A percentile compares a stretch with the other conserved stretches of the same genome.
Evolutionary conservation across 257 asterid genomes (phyloP).

Genomic region (Jaltomata sinuosa): DNA sequence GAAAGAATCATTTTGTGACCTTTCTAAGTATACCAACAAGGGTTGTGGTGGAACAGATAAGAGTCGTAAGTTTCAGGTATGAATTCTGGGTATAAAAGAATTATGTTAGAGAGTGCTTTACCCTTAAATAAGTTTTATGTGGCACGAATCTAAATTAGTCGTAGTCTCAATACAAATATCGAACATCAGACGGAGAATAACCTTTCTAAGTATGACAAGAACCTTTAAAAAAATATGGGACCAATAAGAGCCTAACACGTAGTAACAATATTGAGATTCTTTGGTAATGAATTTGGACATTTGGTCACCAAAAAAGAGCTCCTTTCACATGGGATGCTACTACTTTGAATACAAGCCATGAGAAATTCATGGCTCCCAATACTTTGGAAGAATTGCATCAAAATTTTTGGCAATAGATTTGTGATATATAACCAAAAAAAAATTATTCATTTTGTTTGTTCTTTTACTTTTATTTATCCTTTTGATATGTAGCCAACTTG

Average conservation of each 20-base stretch:
- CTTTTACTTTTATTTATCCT: not conserved
- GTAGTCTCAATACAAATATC: not conserved
- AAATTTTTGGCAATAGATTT: not conserved
- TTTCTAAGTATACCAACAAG: not conserved
- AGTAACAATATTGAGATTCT: not conserved
- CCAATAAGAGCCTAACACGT: not conserved
- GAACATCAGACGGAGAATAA: too few relatives aligned
- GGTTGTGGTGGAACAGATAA: not conserved
- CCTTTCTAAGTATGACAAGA: not conserved
- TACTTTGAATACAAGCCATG: not conserved
- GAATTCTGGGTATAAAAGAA: not conserved
- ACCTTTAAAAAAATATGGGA: not conserved
- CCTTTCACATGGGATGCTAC: not conserved
- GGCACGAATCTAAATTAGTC: accelerated
- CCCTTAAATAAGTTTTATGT: not conserved
- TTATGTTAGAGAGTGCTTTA: not conserved
- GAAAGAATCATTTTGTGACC: not conserved
- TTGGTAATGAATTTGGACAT: not conserved
- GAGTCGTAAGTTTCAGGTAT: not conserved
- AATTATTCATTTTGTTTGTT: not conserved
- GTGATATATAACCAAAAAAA: not conserved
- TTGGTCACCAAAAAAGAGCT: not conserved
- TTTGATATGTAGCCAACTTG: not conserved
- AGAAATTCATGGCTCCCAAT: not conserved
- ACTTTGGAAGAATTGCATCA: not conserved